Conservation (phyloP, 2,329 filamentous ascomycete genomes). For the Rhynchosporium agropyri region DNA sequence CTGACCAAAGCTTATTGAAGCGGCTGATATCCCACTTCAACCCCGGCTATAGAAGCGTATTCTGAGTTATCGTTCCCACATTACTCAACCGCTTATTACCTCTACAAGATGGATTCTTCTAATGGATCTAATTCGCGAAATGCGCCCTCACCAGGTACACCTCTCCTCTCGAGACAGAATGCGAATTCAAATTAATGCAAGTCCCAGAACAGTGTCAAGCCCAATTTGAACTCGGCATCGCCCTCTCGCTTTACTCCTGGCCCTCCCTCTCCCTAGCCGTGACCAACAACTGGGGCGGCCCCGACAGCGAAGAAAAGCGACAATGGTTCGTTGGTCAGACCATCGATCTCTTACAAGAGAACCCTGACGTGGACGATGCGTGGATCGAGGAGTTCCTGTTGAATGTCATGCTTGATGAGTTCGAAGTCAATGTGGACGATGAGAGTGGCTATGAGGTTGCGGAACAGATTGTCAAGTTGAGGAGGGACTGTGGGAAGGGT, state of each 20-base stretch:
- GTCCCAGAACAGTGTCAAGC: constrained; percentile 57
- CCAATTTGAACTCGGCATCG: constrained; percentile 84
- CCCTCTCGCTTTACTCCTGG: constrained; percentile 85
- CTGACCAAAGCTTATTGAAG: constrained; percentile 27
- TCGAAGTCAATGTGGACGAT: constrained; percentile 90
- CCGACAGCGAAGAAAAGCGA: constrained; percentile 80
- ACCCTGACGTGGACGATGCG: constrained; percentile 67
- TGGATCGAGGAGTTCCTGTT: constrained; percentile 85
- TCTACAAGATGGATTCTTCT: constrained; percentile 26
- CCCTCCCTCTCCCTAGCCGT: constrained; percentile 85
- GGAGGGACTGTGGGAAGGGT: constrained; percentile 65
- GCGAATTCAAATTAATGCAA: constrained; percentile 22
- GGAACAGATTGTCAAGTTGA: constrained; percentile 68
- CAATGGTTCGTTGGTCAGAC: constrained; percentile 95
- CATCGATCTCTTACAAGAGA: constrained; percentile 70
- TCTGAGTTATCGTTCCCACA: not conserved
- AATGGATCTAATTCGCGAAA: constrained; percentile 20
- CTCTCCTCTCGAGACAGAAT: constrained; percentile 2
- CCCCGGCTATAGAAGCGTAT: constrained; percentile 24
- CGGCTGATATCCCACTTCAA: constrained; percentile 17
- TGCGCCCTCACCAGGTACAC: constrained; percentile 29
- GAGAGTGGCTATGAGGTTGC: constrained; percentile 79
- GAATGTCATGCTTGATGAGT: constrained; percentile 94
- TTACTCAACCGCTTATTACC: no score
- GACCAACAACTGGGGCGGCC: constrained; percentile 84